Base-by-base conservation (phyloP, 148 eudicot genomes). In the Spergularia marina region DNA sequence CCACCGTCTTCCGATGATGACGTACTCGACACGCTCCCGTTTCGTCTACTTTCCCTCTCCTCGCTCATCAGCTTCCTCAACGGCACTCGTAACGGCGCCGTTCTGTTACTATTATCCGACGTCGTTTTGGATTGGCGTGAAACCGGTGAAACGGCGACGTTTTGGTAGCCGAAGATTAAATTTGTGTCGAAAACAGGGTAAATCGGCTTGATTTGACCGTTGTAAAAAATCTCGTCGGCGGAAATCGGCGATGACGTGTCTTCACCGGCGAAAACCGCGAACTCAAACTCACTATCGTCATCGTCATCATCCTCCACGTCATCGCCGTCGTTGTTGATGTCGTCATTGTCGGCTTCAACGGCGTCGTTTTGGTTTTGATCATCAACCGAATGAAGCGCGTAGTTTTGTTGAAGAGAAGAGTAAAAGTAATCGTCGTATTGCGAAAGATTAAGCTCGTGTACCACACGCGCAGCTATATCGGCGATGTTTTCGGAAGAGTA, bases 1-100 rank as follows among this genome's bases (percentile, higher is more conserved):
- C 85, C 92, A 64, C 85, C 92, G 10, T 86, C 84, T 12, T 84
- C 91, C 36, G 95, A 87, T 3, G 91, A 87, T 1, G 91, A 88
- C 56, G 96, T 87, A 30, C 85, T 80, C 39, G 93, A 83, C 20
- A 80, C 71, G 54, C 82, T 53, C 1, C 79, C 65, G 59, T 67
- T 71, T 65, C 60, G 47, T 14, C 53, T 39, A 2, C 59, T 57
- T 71, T 82, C 86, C 20, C 91, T 79, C 57, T 88, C 92, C 64
- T 89, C 87, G 6, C 49, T 44, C 49, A 88, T 63, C 1, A 92
- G 88, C 73, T 85, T 85, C 79, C 87, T 49, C 12, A 92, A 34
- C 21, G 97, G 91, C 16, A 75, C 5, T 44, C 91, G 77, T 39
- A 76, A 55, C 68, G 83, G 12, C 21, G 72, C 13, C 52, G 72